phyloP scores from a whole-genome alignment of 768 basidiomycete genomes.

The Strobilomyces confusus region DNA sequence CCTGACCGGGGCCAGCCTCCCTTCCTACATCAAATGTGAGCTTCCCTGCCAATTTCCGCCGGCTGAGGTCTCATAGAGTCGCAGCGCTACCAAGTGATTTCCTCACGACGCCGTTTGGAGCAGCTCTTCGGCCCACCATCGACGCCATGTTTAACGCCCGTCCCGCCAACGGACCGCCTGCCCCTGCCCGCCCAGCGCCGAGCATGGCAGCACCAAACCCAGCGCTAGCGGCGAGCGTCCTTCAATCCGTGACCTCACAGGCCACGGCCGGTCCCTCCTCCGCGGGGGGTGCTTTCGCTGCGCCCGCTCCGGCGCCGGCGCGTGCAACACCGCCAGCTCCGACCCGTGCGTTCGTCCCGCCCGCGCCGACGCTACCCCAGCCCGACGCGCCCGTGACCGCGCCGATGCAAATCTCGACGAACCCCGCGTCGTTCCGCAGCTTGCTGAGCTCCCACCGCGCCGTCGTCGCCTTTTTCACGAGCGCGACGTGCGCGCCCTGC shows the following conservation, averaged over 20 bases:
- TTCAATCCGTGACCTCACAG: constrained; percentile 54
- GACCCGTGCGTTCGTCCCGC: constrained; percentile 7
- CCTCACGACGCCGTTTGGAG: constrained; percentile 85
- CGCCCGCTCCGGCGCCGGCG: neutral
- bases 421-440: constrained; percentile 64
- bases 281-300: neutral
- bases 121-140: constrained; percentile 82
- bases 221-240: constrained; percentile 47
- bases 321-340: neutral
- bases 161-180: constrained; percentile 29
- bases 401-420: constrained; percentile 70
- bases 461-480: constrained; percentile 80
- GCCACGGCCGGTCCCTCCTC: constrained; percentile 32
- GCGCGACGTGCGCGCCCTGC: constrained; percentile 73
- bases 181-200: constrained; percentile 29
- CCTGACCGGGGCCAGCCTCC: constrained; percentile 79
- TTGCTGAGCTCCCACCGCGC: constrained; percentile 65
- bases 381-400: constrained; percentile 48
- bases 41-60: neutral
- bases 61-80: neutral
- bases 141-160: constrained; percentile 76
- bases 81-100: constrained; percentile 78
- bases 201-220: constrained; percentile 38
- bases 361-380: constrained; percentile 26
- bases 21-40: constrained; percentile 74